phyloP scores from a whole-genome alignment of 306 rosid species.

The Luffa aegyptiaca region DNA sequence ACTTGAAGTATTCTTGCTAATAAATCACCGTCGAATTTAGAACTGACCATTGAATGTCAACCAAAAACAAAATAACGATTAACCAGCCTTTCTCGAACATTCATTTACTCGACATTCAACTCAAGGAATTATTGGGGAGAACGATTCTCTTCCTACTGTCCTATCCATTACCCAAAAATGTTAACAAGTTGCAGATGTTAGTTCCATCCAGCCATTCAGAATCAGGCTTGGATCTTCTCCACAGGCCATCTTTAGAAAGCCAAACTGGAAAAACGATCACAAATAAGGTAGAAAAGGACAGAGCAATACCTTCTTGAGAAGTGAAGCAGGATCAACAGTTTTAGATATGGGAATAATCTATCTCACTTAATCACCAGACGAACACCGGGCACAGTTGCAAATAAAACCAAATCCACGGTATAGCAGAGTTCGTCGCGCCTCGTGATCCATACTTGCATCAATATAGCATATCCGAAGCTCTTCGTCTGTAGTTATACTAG shows the following conservation, averaged over 20 bases:
- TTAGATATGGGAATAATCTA: neutral
- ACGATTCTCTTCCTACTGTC: neutral
- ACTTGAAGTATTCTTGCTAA: neutral
- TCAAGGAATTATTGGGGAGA: neutral
- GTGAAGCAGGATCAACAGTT: neutral
- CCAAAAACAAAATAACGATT: no score
- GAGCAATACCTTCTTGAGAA: neutral
- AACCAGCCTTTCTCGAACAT: no score
- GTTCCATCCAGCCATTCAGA: neutral
- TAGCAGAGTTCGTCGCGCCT: slow-evolving; percentile 55
- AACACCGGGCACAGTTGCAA: slow-evolving; percentile 63
- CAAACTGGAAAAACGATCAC: neutral
- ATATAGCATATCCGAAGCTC: slow-evolving; percentile 92
- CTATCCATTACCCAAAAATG: neutral
- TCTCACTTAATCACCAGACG: slow-evolving; percentile 35
- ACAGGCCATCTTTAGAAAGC: neutral
- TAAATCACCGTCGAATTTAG: neutral
- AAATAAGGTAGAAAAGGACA: neutral
- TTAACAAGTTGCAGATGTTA: neutral
- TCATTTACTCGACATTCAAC: neutral
- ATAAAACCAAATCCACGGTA: slow-evolving; percentile 69
- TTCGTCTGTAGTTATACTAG: slow-evolving; percentile 41
- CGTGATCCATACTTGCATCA: slow-evolving; percentile 59
- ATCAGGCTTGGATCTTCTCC: neutral
- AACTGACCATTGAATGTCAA: neutral